A percentile compares a stretch with the other conserved stretches of the same genome.
phyloP scores from a whole-genome alignment of 2,329 filamentous ascomycete species.

The Arachnomyces sp. region DNA sequence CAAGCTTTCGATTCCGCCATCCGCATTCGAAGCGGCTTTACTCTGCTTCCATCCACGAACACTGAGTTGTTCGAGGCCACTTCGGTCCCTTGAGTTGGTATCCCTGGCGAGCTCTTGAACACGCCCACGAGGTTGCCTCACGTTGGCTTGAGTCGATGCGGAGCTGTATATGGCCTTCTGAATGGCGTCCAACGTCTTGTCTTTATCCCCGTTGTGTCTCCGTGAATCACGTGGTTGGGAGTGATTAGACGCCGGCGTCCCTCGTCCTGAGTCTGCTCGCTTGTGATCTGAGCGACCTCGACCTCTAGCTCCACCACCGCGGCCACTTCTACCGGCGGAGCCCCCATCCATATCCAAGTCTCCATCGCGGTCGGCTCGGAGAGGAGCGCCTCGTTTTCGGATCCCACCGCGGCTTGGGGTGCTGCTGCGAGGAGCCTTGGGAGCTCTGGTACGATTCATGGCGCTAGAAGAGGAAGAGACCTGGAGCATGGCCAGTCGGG shows the following conservation, averaged over 20 bases:
- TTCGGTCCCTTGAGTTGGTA: slow-evolving; percentile 5
- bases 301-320: slow-evolving; percentile 25
- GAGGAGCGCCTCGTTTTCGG: slow-evolving; percentile 38
- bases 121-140: slow-evolving; percentile 29
- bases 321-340: slow-evolving; percentile 23
- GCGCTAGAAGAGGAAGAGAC: slow-evolving; percentile 9
- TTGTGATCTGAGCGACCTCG: slow-evolving; percentile 13
- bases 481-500: slow-evolving; percentile 7
- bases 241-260: slow-evolving; percentile 14
- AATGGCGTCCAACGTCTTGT: slow-evolving; percentile 27
- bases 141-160: slow-evolving; percentile 27
- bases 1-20: slow-evolving; percentile 58
- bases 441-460: slow-evolving; percentile 24
- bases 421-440: slow-evolving; percentile 21
- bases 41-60: slow-evolving; percentile 59
- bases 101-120: slow-evolving; percentile 16
- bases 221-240: slow-evolving; percentile 18
- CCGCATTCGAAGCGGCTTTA: slow-evolving; percentile 58
- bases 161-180: slow-evolving; percentile 28
- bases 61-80: slow-evolving; percentile 28
- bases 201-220: slow-evolving; percentile 11
- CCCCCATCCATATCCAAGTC: slow-evolving; percentile 52
- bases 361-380: slow-evolving; percentile 50
- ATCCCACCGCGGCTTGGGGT: slow-evolving; percentile 40
- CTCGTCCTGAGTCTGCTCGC: slow-evolving; percentile 17